Evolutionary conservation across 169 alveolate species (phyloP).

Genomic region (Eimeria falciformis): DNA sequence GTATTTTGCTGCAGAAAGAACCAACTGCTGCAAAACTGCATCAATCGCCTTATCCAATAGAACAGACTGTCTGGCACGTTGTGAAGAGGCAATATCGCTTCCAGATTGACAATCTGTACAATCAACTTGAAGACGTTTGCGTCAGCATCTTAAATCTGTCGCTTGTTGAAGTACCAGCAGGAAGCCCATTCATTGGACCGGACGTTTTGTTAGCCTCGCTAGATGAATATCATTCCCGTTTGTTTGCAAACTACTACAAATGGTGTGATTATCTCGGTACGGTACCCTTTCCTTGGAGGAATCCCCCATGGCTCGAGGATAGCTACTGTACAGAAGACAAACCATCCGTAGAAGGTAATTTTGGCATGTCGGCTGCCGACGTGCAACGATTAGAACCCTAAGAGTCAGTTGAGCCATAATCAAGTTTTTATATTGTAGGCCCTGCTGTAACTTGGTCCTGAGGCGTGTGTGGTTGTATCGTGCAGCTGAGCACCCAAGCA

Average conservation of each 20-base stretch:
- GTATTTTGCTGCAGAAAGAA: conserved; percentile 53
- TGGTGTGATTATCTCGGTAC: conserved; percentile 77
- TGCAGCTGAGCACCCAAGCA: background rate
- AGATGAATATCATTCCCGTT: conserved; percentile 62
- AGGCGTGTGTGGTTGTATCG: background rate
- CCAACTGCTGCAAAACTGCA: background rate
- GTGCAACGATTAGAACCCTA: background rate
- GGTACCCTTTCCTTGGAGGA: conserved; percentile 72
- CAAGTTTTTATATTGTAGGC: background rate
- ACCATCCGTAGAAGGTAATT: background rate
- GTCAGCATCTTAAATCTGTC: conserved; percentile 67
- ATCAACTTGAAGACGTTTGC: conserved; percentile 71
- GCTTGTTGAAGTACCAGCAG: conserved; percentile 37
- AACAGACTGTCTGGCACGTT: conserved; percentile 76
- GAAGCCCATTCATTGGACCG: conserved; percentile 53
- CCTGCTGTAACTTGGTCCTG: background rate
- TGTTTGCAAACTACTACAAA: conserved; percentile 72
- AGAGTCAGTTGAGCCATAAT: background rate
- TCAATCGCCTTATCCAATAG: conserved; percentile 50
- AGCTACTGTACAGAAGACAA: conserved; percentile 60
- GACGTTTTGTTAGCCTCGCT: conserved; percentile 57
- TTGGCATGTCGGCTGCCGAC: conserved; percentile 37
- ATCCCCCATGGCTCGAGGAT: conserved; percentile 70
- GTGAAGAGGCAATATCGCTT: conserved; percentile 74
- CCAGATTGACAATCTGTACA: conserved; percentile 68